phyloP scores from a whole-genome alignment of 225 moss, liverwort and hornwort species.

The Polytrichum formosum region DNA sequence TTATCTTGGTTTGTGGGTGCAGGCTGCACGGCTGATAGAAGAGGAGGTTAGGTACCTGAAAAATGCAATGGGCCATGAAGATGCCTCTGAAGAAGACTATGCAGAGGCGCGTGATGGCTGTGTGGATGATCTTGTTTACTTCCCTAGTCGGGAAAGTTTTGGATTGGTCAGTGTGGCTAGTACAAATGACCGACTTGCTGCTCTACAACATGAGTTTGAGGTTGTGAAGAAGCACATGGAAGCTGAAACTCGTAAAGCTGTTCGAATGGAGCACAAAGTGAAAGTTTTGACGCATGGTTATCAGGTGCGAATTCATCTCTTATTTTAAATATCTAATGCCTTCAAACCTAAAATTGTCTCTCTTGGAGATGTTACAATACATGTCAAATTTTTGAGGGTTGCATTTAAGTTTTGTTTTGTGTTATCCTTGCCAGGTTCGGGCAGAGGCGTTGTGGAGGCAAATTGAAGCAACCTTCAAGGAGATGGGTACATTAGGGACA shows the following conservation, averaged over 20 bases:
- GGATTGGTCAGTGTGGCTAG: constrained; percentile 82
- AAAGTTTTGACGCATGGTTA: constrained; percentile 87
- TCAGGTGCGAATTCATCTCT: constrained; percentile 39
- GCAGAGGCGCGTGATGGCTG: constrained; percentile 83
- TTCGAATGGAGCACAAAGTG: constrained; percentile 80
- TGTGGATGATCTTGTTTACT: constrained; percentile 80
- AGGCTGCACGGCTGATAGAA: constrained; percentile 70
- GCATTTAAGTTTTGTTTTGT: too few relatives aligned
- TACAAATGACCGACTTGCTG: constrained; percentile 64
- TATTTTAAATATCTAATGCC: too few relatives aligned
- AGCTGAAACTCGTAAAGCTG: constrained; percentile 80
- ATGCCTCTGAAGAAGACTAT: constrained; percentile 66
- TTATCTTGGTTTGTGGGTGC: constrained; percentile 9
- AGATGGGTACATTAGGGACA: constrained; percentile 67
- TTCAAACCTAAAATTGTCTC: too few relatives aligned
- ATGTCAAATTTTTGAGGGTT: too few relatives aligned
- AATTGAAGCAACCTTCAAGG: constrained; percentile 70
- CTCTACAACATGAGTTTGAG: constrained; percentile 77
- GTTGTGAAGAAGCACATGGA: constrained; percentile 89
- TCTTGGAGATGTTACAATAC: too few relatives aligned
- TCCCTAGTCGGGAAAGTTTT: constrained; percentile 68
- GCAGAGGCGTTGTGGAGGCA: constrained; percentile 66
- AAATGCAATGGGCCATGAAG: constrained; percentile 76
- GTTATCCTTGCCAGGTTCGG: constrained; percentile 47
- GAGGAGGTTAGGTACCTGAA: constrained; percentile 65